Percentiles rank a stretch among this genome's conserved stretches.
These are phyloP conservation scores for Agaricales sp. DNA, from an alignment of 1,284 basidiomycete genomes.

Conservation along the genomic window DNA sequence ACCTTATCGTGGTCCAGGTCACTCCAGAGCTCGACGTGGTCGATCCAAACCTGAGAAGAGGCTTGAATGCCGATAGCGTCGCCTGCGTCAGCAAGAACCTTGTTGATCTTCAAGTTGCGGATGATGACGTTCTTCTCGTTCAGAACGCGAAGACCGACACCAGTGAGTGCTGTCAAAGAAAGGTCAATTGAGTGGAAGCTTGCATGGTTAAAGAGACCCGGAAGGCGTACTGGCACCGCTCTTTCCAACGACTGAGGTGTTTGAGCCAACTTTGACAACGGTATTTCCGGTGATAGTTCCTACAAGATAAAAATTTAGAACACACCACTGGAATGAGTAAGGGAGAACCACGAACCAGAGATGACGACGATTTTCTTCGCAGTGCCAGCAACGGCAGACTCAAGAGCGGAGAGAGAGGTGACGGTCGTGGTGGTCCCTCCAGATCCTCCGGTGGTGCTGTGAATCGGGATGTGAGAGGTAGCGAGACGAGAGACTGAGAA, in stretches of 20 bases:
- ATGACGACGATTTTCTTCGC: slow-evolving; percentile 36
- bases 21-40: slow-evolving; percentile 34
- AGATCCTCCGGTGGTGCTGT: slow-evolving; percentile 32
- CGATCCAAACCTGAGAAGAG: slow-evolving; percentile 35
- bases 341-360: slow-evolving; percentile 21
- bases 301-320: slow-evolving; percentile 10
- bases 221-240: slow-evolving; percentile 16
- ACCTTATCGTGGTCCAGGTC: slow-evolving; percentile 34
- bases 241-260: slow-evolving; percentile 30
- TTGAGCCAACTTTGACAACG: slow-evolving; percentile 31
- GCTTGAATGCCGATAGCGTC: slow-evolving; percentile 33
- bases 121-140: slow-evolving; percentile 34
- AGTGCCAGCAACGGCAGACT: slow-evolving; percentile 28
- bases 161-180: slow-evolving; percentile 20
- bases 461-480: background rate
- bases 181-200: background rate
- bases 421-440: slow-evolving; percentile 33
- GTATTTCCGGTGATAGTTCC: slow-evolving; percentile 31
- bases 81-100: slow-evolving; percentile 32
- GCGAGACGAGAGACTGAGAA: slow-evolving; percentile 7
- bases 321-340: too few relatives aligned
- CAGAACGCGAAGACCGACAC: slow-evolving; percentile 31
- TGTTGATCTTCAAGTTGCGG: slow-evolving; percentile 38
- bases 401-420: slow-evolving; percentile 29
- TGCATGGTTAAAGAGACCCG: too few relatives aligned